phyloP scores from a whole-genome alignment of 1,284 basidiomycete genomes.

The Pholiota adiposa region DNA sequence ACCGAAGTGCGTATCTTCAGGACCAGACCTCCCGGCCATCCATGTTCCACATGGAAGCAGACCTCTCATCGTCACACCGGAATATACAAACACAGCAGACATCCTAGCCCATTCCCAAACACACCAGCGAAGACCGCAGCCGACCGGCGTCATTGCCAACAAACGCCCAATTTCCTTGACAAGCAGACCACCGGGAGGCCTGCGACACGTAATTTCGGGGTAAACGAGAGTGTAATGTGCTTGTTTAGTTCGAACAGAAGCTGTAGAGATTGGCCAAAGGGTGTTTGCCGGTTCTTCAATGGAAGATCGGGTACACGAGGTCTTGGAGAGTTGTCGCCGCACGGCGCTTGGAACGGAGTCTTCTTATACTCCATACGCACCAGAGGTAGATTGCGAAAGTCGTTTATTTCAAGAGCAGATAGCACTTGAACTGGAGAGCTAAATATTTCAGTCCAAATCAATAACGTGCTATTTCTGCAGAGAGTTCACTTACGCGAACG shows the following conservation, averaged over 20 bases:
- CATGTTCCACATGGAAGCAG: conserved; percentile 19
- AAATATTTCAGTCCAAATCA: no score
- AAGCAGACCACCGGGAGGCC: conserved; percentile 48
- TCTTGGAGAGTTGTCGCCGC: no score
- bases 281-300: no score
- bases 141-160: conserved; percentile 49
- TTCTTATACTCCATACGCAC: no score
- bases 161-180: conserved; percentile 56
- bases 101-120: conserved; percentile 55
- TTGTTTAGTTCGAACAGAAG: conserved; percentile 57
- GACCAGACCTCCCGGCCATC: no score
- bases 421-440: no score
- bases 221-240: conserved; percentile 52
- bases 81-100: conserved; percentile 56
- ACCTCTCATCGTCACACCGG: conserved; percentile 38
- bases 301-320: no score
- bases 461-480: background rate
- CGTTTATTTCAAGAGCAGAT: background rate
- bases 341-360: no score
- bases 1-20: no score
- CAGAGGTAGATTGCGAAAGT: conserved; percentile 12
- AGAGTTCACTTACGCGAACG: no score
- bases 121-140: conserved; percentile 43
- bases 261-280: conserved; percentile 52
- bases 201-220: conserved; percentile 45